A percentile compares a stretch with the other conserved stretches of the same genome.
Conservation (phyloP, 129 eudicot genomes). For the Silybum marianum region DNA sequence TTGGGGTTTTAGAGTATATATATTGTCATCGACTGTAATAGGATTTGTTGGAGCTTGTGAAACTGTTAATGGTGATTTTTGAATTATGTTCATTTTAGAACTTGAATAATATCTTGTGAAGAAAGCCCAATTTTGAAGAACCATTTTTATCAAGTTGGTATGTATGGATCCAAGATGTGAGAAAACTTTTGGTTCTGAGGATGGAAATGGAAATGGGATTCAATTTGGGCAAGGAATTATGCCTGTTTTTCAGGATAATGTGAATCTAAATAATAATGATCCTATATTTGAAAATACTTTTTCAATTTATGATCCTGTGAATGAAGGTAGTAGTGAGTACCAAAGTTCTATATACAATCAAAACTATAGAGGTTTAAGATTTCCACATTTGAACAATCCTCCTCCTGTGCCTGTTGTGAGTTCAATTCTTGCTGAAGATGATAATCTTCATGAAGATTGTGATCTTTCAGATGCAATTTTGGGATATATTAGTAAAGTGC, state of each 20-base stretch:
- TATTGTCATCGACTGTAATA: background rate
- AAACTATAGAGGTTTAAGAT: constrained; percentile 41
- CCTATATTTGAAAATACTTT: constrained; percentile 32
- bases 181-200: constrained; percentile 33
- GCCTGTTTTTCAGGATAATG: constrained; percentile 27
- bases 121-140: background rate
- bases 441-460: constrained; percentile 52
- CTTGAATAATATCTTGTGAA: background rate
- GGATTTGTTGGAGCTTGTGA: constrained; percentile 10
- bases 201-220: constrained; percentile 42
- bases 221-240: constrained; percentile 43
- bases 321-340: constrained; percentile 33
- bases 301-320: constrained; percentile 37
- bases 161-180: constrained; percentile 61
- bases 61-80: constrained; percentile 4
- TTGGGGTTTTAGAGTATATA: background rate
- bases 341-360: constrained; percentile 37
- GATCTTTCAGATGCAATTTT: constrained; percentile 69
- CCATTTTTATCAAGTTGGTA: background rate
- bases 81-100: background rate
- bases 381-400: constrained; percentile 31
- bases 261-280: constrained; percentile 21
- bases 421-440: constrained; percentile 52
- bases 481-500: constrained; percentile 58
- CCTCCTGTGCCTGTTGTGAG: constrained; percentile 29